phyloP scores from a whole-genome alignment of 192 early-diverging fungal genomes.

The Paraglomus brasilianum region DNA sequence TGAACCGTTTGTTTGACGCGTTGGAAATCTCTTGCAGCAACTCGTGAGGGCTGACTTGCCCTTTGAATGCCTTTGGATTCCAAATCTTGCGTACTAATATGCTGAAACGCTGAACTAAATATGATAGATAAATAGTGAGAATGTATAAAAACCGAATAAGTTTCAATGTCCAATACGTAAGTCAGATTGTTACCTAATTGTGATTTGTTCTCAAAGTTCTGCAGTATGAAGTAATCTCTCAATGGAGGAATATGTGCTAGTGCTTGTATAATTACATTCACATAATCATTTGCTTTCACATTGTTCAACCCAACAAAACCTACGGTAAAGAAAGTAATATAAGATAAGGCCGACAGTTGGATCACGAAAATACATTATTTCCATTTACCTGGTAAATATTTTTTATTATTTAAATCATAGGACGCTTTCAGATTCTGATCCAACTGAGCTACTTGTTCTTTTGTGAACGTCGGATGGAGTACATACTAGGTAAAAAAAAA shows the following conservation, averaged over 20 bases:
- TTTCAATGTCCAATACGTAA: too few species aligned
- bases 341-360: too few species aligned
- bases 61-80: conserved; percentile 89
- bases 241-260: conserved; percentile 83
- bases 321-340: conserved; percentile 36
- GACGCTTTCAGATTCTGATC: conserved; percentile 61
- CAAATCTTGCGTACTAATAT: conserved; percentile 86
- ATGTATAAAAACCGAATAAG: too few species aligned
- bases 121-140: conserved; percentile 2
- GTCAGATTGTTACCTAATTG: conserved; percentile 44
- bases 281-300: conserved; percentile 92
- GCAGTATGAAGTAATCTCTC: conserved; percentile 77
- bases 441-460: conserved; percentile 61
- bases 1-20: conserved; percentile 77
- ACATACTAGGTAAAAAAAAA: conserved; percentile 59
- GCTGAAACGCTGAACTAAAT: conserved; percentile 69
- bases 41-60: conserved; percentile 95
- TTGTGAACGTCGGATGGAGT: conserved; percentile 77
- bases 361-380: too few species aligned
- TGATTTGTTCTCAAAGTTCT: conserved; percentile 50
- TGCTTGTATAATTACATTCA: conserved; percentile 89
- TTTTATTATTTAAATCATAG: conserved; percentile 82
- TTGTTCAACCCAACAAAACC: conserved; percentile 94
- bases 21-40: conserved; percentile 88
- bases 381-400: conserved; percentile 81